Conservation (phyloP, 805 yeast species). For the Candida bentonensis region DNA sequence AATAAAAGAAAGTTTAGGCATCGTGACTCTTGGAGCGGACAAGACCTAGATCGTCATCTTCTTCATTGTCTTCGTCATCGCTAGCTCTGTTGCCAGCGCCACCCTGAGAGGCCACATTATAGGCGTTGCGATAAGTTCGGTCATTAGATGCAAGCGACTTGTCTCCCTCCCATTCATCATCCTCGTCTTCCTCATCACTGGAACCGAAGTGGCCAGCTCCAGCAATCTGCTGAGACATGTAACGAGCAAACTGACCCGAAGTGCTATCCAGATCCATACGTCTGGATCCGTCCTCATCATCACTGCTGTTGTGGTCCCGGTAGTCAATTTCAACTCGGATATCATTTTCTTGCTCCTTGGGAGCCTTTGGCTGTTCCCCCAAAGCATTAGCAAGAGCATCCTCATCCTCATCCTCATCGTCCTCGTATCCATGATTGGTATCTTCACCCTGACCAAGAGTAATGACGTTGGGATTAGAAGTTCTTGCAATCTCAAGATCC, state of each 20-base stretch:
- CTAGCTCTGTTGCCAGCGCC: constrained; percentile 10
- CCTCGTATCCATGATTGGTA: constrained; percentile 23
- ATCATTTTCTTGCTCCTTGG: constrained; percentile 10
- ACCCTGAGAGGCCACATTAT: not conserved
- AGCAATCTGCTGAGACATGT: constrained; percentile 63
- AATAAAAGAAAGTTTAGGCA: constrained; percentile 22
- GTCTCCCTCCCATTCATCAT: constrained; percentile 26
- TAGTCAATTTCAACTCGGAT: constrained; percentile 15
- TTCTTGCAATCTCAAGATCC: constrained; percentile 17
- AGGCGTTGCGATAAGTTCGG: constrained; percentile 1
- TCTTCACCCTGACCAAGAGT: constrained; percentile 21
- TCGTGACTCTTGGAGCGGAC: constrained; percentile 25
- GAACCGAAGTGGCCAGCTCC: constrained; percentile 37
- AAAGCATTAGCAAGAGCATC: constrained; percentile 9
- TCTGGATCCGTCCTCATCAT: constrained; percentile 13
- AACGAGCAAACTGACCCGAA: constrained; percentile 46
- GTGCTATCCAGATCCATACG: constrained; percentile 6
- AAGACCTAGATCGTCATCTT: constrained; percentile 21
- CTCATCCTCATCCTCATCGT: constrained; percentile 22
- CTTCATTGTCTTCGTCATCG: constrained; percentile 20
- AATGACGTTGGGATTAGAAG: constrained; percentile 21
- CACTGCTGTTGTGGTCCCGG: constrained; percentile 13
- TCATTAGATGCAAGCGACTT: constrained; percentile 10
- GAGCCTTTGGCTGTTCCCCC: constrained; percentile 3
- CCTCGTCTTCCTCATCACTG: constrained; percentile 45